A percentile compares a stretch with the other conserved stretches of the same genome.
Evolutionary conservation across 805 yeast genomes (phyloP).

Genomic region (Sugiyamaella smithiae): DNA sequence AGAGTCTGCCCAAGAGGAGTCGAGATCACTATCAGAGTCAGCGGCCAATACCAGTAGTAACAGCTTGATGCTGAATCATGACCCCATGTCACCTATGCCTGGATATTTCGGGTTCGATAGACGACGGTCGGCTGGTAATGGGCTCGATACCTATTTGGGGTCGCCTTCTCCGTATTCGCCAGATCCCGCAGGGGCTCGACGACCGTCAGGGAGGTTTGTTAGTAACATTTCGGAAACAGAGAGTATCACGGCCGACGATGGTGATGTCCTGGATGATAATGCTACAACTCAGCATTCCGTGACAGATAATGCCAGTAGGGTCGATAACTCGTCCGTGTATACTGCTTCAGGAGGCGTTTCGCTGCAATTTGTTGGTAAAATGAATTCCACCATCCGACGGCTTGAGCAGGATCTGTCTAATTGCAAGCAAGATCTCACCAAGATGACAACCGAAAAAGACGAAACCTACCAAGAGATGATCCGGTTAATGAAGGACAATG

Average conservation of each 20-base stretch:
- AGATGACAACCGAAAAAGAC: slow-evolving; percentile 55
- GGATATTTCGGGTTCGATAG: neutral
- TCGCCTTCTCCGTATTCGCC: slow-evolving; percentile 6
- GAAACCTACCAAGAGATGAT: slow-evolving; percentile 67
- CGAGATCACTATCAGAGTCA: neutral
- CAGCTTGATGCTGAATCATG: neutral
- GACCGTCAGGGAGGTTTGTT: slow-evolving; percentile 1
- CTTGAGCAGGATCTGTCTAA: slow-evolving; percentile 74
- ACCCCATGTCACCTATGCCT: slow-evolving; percentile 3
- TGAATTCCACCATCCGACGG: slow-evolving; percentile 73
- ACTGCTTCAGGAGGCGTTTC: slow-evolving; percentile 32
- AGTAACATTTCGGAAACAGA: neutral
- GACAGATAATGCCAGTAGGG: slow-evolving; percentile 5
- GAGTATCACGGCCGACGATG: slow-evolving; percentile 3
- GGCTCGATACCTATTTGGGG: slow-evolving; percentile 7
- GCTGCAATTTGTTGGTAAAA: slow-evolving; percentile 67
- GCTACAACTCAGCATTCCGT: slow-evolving; percentile 9
- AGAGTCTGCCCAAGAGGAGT: slow-evolving; percentile 4
- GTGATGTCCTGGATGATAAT: slow-evolving; percentile 13
- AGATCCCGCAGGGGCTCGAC: slow-evolving; percentile 1
- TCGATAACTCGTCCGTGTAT: slow-evolving; percentile 17
- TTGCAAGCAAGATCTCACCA: slow-evolving; percentile 58
- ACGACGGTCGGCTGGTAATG: slow-evolving; percentile 6
- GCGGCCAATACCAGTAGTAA: neutral
- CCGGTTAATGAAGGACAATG: slow-evolving; percentile 54